These are phyloP conservation scores for Meira miltonrushii DNA, from an alignment of 1,284 basidiomycete species.

Conservation along the genomic window DNA sequence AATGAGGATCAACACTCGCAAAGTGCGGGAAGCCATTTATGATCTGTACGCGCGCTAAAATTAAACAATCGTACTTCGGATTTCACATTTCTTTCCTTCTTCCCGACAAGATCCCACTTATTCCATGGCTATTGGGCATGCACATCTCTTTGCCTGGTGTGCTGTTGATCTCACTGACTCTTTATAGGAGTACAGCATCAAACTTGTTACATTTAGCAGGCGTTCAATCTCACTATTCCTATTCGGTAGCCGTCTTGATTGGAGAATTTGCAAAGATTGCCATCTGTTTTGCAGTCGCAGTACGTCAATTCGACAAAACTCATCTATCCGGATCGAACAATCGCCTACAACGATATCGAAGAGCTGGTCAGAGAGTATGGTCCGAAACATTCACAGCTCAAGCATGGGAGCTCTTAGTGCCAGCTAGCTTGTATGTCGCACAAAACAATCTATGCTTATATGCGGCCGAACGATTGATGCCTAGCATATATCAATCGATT, in stretches of 20 bases:
- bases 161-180: not conserved
- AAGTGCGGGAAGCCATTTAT: not conserved
- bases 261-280: constrained; percentile 1
- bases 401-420: constrained; percentile 12
- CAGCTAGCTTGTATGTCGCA: constrained; percentile 22
- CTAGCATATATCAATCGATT: constrained; percentile 19
- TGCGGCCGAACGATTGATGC: constrained; percentile 19
- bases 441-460: constrained; percentile 23
- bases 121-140: not conserved
- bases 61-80: not conserved
- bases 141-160: not conserved
- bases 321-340: too few species aligned
- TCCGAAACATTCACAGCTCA: too few species aligned
- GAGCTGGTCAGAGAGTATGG: too few species aligned
- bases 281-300: not conserved
- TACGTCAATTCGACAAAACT: not conserved
- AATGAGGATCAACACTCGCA: not conserved
- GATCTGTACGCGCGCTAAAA: not conserved
- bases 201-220: not conserved
- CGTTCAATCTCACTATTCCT: not conserved
- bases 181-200: not conserved
- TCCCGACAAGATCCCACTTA: too few species aligned
- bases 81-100: not conserved
- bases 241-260: not conserved
- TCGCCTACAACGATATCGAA: too few species aligned